phyloP scores from a whole-genome alignment of 116 monocot species.

The Iris pallida region DNA sequence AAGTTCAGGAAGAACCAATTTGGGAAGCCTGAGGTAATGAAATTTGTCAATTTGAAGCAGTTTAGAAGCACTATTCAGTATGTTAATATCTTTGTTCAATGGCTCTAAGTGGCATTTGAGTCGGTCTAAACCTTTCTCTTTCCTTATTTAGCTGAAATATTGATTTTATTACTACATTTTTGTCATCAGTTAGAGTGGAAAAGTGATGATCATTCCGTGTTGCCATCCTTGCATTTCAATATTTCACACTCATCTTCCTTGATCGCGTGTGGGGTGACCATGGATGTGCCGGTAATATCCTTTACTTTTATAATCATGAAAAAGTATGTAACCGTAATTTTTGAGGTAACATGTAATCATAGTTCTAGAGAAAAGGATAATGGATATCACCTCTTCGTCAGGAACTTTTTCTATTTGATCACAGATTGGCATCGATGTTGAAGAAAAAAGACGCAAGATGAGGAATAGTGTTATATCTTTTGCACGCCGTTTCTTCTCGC shows the following conservation, averaged over 20 bases:
- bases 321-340: not conserved
- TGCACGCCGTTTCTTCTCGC: constrained; percentile 70
- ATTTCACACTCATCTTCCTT: constrained; percentile 88
- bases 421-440: constrained; percentile 90
- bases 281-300: constrained; percentile 36
- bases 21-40: constrained; percentile 89
- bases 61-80: not conserved
- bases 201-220: constrained; percentile 23
- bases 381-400: too few relatives aligned
- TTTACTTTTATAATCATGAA: not conserved
- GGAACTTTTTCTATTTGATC: not conserved
- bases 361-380: too few relatives aligned
- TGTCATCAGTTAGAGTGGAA: constrained; percentile 55
- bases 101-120: not conserved
- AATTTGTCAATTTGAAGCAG: not conserved
- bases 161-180: not conserved
- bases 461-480: constrained; percentile 50
- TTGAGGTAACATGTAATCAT: not conserved
- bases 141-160: not conserved
- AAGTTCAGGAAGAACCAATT: constrained; percentile 63
- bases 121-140: not conserved
- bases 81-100: not conserved
- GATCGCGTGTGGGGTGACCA: constrained; percentile 76
- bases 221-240: constrained; percentile 70
- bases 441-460: constrained; percentile 68